Conservation (phyloP, 169 alveolate genomes). For the Plasmodium blacklocki region DNA sequence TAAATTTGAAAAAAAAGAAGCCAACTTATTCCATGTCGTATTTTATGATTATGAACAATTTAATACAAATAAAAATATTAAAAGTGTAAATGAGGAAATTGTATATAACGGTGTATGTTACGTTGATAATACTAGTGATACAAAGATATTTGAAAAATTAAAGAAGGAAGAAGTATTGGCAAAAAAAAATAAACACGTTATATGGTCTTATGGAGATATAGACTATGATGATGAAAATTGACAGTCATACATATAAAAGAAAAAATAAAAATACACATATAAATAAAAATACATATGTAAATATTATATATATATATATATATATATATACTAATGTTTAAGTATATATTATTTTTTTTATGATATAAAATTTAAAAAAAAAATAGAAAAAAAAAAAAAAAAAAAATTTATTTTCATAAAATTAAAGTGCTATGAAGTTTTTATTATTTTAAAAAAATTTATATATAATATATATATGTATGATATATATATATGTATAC, state of each 20-base stretch:
- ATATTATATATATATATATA: background rate
- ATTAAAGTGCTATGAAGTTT: too few species aligned
- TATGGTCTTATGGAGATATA: conserved; percentile 75
- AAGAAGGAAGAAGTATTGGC: conserved; percentile 56
- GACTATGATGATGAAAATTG: conserved; percentile 58
- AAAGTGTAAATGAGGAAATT: conserved; percentile 71
- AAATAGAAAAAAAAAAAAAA: too few species aligned
- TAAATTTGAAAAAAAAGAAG: conserved; percentile 61
- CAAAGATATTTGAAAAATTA: conserved; percentile 71
- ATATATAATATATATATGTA: too few species aligned
- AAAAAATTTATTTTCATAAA: too few species aligned
- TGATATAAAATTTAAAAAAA: too few species aligned
- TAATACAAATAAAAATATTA: conserved; percentile 66
- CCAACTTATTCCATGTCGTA: conserved; percentile 31
- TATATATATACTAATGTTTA: background rate
- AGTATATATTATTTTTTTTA: background rate
- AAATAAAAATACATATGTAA: background rate
- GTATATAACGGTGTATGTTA: conserved; percentile 47
- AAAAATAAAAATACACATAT: background rate
- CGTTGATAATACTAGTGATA: conserved; percentile 58
- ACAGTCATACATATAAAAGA: background rate
- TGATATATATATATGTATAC: too few species aligned
- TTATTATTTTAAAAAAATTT: too few species aligned
- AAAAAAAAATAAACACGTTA: conserved; percentile 41
- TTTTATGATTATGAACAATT: conserved; percentile 73